phyloP scores from a whole-genome alignment of 495 filamentous ascomycete species.

The Aspergillus panamensis region DNA sequence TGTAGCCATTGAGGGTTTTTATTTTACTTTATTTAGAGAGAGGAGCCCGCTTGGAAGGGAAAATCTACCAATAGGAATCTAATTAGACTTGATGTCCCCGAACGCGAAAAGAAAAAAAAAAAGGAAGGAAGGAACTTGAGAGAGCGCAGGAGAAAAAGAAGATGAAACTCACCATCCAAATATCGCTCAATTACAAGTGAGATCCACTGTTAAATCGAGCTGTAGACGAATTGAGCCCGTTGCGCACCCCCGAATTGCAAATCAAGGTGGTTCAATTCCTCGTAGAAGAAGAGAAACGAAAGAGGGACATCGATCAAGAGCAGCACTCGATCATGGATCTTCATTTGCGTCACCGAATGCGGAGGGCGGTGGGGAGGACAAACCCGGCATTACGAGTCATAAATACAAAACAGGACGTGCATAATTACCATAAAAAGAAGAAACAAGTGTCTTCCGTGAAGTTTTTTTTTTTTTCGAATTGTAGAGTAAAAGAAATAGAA shows the following conservation, averaged over 20 bases:
- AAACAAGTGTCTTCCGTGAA: too few relatives aligned
- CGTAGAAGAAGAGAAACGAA: neutral
- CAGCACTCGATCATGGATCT: too few relatives aligned
- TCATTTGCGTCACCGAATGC: slow-evolving; percentile 2
- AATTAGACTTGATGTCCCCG: neutral
- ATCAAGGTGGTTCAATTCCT: neutral
- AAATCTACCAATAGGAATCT: neutral
- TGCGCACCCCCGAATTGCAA: neutral
- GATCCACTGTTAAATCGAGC: too few relatives aligned
- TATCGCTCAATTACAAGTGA: neutral
- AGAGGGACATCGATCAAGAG: neutral
- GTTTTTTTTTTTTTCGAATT: neutral
- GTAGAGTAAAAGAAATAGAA: neutral
- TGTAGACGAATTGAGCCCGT: neutral
- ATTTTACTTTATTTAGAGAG: neutral
- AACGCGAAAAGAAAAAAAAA: neutral
- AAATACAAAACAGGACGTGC: neutral
- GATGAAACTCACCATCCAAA: slow-evolving; percentile 2
- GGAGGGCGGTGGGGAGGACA: slow-evolving; percentile 1
- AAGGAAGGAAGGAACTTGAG: neutral
- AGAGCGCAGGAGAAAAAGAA: neutral
- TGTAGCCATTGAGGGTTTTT: slow-evolving; percentile 24
- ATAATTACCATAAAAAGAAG: too few relatives aligned
- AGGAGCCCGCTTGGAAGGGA: neutral
- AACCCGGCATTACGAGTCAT: neutral